Conservation (phyloP, 768 basidiomycete genomes). For the Mycena filopes region DNA sequence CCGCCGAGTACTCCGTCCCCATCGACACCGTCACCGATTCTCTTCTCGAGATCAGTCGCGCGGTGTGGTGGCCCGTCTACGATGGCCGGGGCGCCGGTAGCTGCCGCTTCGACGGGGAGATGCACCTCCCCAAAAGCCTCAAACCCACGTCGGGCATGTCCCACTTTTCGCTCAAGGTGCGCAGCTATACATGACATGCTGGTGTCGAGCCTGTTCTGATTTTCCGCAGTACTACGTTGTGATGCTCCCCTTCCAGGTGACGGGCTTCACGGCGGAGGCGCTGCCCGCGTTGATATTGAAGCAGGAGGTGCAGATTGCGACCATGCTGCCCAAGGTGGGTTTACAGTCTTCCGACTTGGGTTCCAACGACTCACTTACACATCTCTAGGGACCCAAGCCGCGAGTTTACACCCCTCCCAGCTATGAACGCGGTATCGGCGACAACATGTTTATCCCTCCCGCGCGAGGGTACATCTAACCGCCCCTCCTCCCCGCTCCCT, state of each 20-base stretch:
- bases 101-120: slow-evolving; percentile 32
- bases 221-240: slow-evolving; percentile 25
- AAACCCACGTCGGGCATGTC: slow-evolving; percentile 29
- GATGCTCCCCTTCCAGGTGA: slow-evolving; percentile 30
- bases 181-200: not conserved
- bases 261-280: slow-evolving; percentile 22
- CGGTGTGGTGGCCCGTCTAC: slow-evolving; percentile 32
- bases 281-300: slow-evolving; percentile 2
- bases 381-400: slow-evolving; percentile 28
- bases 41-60: slow-evolving; percentile 26
- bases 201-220: too few relatives aligned
- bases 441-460: slow-evolving; percentile 25
- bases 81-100: slow-evolving; percentile 15
- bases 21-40: not conserved
- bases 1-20: slow-evolving; percentile 4
- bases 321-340: slow-evolving; percentile 28
- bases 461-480: slow-evolving; percentile 22
- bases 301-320: slow-evolving; percentile 33
- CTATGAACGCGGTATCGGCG: slow-evolving; percentile 29
- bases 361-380: not conserved
- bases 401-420: slow-evolving; percentile 26
- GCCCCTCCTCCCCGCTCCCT: not conserved
- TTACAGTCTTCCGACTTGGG: not conserved
- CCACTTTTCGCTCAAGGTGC: slow-evolving; percentile 28
- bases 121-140: slow-evolving; percentile 33